Percentiles rank a stretch among this genome's conserved stretches.
These are phyloP conservation scores for Syncephalastrum sp. DNA, from an alignment of 371 early-diverging fungal genomes.

Conservation along the genomic window DNA sequence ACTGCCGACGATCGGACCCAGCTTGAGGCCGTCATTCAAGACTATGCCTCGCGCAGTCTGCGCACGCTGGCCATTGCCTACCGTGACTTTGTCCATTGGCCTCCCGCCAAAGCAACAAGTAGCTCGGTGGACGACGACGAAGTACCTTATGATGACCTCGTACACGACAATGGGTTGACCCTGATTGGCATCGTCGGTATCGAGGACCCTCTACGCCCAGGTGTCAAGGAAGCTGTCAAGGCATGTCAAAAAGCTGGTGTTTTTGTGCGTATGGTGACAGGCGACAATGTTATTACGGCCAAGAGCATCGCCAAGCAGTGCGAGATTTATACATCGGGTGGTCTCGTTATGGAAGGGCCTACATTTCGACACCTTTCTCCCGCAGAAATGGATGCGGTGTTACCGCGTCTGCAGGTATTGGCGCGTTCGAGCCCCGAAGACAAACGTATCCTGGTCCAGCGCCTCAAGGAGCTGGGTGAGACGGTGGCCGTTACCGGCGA, in stretches of 20 bases:
- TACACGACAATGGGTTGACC: slow-evolving; percentile 47
- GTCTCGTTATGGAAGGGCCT: slow-evolving; percentile 69
- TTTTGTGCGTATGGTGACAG: slow-evolving; percentile 84
- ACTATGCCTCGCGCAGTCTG: slow-evolving; percentile 57
- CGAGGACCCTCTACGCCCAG: slow-evolving; percentile 73
- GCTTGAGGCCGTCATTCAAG: slow-evolving; percentile 54
- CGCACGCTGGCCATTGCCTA: slow-evolving; percentile 75
- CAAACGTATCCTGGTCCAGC: slow-evolving; percentile 67
- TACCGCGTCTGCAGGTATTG: slow-evolving; percentile 57
- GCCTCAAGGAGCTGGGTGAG: slow-evolving; percentile 61
- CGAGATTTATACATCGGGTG: slow-evolving; percentile 61
- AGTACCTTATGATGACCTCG: slow-evolving; percentile 37
- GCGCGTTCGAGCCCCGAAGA: slow-evolving; percentile 80
- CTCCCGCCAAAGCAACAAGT: slow-evolving; percentile 73
- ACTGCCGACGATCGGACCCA: slow-evolving; percentile 39
- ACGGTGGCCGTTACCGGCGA: slow-evolving; percentile 85
- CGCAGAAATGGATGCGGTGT: slow-evolving; percentile 31
- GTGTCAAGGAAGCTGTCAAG: slow-evolving; percentile 67
- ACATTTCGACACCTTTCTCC: slow-evolving; percentile 58
- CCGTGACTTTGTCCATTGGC: slow-evolving; percentile 60
- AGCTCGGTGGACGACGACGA: slow-evolving; percentile 19
- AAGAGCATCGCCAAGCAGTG: slow-evolving; percentile 71
- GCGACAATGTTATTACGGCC: slow-evolving; percentile 78
- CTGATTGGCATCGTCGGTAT: slow-evolving; percentile 69
- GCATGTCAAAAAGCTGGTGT: slow-evolving; percentile 76